Evolutionary conservation across 345 rosid species (phyloP).

Genomic region (Hypericum perforatum): DNA sequence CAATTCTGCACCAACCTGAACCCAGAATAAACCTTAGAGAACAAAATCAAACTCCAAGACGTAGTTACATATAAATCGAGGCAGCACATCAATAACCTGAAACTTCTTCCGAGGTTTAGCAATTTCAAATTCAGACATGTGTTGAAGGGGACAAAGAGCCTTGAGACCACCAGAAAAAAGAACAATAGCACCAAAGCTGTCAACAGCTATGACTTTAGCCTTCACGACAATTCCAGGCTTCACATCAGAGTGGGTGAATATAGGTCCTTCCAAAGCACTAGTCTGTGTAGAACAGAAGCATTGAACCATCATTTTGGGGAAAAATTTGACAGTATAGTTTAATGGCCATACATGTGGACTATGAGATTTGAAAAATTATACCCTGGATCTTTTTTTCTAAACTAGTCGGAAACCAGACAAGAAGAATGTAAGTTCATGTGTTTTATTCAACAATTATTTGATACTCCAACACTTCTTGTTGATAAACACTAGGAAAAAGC

Average conservation of each 20-base stretch:
- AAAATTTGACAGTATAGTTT: background rate
- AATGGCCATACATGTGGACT: no score
- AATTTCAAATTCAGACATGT: conserved; percentile 96
- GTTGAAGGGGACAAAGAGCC: conserved; percentile 90
- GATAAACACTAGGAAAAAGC: no score
- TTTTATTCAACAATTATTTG: no score
- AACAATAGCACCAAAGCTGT: conserved; percentile 86
- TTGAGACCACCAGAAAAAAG: conserved; percentile 92
- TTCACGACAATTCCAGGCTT: conserved; percentile 91
- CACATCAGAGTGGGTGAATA: conserved; percentile 86
- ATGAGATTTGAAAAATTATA: no score
- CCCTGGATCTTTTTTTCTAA: no score
- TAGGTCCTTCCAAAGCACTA: conserved; percentile 90
- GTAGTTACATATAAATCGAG: background rate
- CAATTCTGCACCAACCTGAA: conserved; percentile 84
- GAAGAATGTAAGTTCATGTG: no score
- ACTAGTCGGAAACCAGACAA: no score
- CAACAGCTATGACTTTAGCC: conserved; percentile 68
- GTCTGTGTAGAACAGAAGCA: conserved; percentile 44
- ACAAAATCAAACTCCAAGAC: no score
- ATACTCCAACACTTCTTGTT: no score
- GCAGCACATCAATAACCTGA: conserved; percentile 36
- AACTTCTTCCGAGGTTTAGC: conserved; percentile 76
- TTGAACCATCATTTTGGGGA: conserved; percentile 7
- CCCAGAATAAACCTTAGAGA: background rate